Base-by-base conservation (phyloP, 108 stramenopile species). In the Skeletonema menzelii region DNA sequence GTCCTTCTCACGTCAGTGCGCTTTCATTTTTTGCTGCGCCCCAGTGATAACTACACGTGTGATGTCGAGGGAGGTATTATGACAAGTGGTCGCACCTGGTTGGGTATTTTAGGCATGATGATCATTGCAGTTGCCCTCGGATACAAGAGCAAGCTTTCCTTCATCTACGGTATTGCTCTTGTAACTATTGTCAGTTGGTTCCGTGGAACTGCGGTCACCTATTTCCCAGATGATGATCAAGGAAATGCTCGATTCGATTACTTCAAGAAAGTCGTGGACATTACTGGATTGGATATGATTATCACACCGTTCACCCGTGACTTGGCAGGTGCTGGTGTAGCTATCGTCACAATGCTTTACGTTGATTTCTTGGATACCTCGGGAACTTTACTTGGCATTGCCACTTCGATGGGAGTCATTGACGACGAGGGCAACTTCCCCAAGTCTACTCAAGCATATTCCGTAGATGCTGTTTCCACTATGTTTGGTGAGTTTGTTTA, bases 361-460 rank as follows among this genome's bases (percentile, higher is more conserved):
- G 83, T 88, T 28, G 88, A 88, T 70, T 88, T 88, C 57, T 57
- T 88, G 57, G 85, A 86, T 65, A 88, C 88, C 27, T 74, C 69
- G 17, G 87, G 87, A 27, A 84, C 84, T 55, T 32, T 87, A 32
- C 35, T 86, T n/a, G 85, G 68, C 1, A 53, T 83, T 57, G 82
- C 69, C 14, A 64, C 55, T 46, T 27, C 46, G 46, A 73, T 86
- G 73, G 83, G 83, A 47, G 70, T 73, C 63, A 44, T 81, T 24
- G 69, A 86, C 47, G 85, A 87, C 35, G 70, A 86, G 10, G 89
- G 89, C 11, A 77, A 90, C 59, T 90, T 90, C 70, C 87, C 89
- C 27, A 67, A 61, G 62, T 76, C 76, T 35, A 60, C 34, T 11
- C 37, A 38, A 40, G 87, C 87, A 17, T 90, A 80, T 69, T 49